These are phyloP conservation scores for Beta corolliflora DNA, from an alignment of 179 eudicot species.

Conservation along the genomic window DNA sequence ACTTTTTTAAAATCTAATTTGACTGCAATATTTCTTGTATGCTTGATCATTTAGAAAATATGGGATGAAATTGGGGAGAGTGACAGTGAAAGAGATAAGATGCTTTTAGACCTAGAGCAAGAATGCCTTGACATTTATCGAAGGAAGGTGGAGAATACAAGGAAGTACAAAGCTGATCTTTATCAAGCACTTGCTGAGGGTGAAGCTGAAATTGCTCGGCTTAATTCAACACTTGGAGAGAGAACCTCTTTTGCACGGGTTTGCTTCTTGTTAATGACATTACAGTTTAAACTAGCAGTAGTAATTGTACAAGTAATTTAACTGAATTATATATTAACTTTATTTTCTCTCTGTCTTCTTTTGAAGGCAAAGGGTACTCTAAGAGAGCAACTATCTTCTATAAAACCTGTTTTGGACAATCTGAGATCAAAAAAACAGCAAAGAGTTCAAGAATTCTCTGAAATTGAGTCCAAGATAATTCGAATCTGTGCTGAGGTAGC, in stretches of 20 bases:
- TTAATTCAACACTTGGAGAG: too few relatives aligned
- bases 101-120: too few relatives aligned
- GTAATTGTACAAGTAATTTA: neutral
- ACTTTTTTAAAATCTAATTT: constrained; percentile 14
- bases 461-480: too few relatives aligned
- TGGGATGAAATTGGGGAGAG: too few relatives aligned
- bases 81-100: too few relatives aligned
- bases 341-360: constrained; percentile 15
- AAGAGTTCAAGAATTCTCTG: constrained; percentile 64
- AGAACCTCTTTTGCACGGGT: too few relatives aligned
- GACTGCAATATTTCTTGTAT: constrained; percentile 1
- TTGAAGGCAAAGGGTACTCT: constrained; percentile 57
- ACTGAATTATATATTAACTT: neutral
- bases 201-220: too few relatives aligned
- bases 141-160: too few relatives aligned
- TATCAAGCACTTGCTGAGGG: too few relatives aligned
- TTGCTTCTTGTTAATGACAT: constrained; percentile 26
- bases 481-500: too few relatives aligned
- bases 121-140: too few relatives aligned
- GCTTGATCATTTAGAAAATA: constrained; percentile 47
- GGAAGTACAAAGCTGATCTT: too few relatives aligned
- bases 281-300: neutral
- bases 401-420: constrained; percentile 57
- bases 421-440: constrained; percentile 63
- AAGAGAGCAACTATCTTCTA: constrained; percentile 58